A percentile compares a stretch with the other conserved stretches of the same genome.
phyloP scores from a whole-genome alignment of 108 stramenopile species.

The Conticribra weissflogii region DNA sequence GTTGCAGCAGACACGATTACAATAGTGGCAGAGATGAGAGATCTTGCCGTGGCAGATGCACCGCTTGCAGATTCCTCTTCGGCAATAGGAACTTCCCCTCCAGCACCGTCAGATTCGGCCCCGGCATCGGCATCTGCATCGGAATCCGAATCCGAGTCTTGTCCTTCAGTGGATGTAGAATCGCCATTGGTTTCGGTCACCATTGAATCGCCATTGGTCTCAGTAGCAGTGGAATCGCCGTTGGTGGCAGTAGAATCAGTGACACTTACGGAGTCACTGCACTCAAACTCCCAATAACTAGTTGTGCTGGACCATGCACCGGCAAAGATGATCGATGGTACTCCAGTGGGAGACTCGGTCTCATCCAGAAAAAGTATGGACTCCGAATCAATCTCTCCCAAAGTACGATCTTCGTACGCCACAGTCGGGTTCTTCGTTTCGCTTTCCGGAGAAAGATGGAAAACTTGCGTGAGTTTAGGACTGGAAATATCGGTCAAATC shows the following conservation, averaged over 20 bases:
- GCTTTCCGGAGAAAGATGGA: conserved; percentile 53
- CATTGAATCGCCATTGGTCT: too few relatives aligned
- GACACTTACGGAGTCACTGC: background rate
- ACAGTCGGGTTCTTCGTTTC: conserved; percentile 39
- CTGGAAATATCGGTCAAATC: conserved; percentile 42
- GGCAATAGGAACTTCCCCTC: background rate
- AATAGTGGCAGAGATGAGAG: background rate
- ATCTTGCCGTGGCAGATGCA: background rate
- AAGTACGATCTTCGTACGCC: conserved; percentile 48
- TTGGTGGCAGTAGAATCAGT: background rate
- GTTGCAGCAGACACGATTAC: background rate
- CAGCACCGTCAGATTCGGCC: too few relatives aligned
- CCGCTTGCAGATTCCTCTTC: background rate
- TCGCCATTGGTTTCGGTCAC: background rate
- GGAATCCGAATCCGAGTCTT: background rate
- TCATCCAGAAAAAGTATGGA: conserved; percentile 39
- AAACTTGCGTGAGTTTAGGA: conserved; percentile 34
- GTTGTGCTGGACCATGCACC: conserved; percentile 44
- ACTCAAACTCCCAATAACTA: conserved; percentile 55
- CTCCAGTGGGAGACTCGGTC: conserved; percentile 43
- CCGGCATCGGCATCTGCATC: background rate
- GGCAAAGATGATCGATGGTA: conserved; percentile 51
- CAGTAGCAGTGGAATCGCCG: too few relatives aligned
- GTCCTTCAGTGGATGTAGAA: background rate
- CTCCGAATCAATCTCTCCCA: conserved; percentile 58